Evolutionary conservation across 2,329 filamentous ascomycete species (phyloP), one percentile per base, ranked within the genome.

Genomic region (Aspergillus ruber): DNA sequence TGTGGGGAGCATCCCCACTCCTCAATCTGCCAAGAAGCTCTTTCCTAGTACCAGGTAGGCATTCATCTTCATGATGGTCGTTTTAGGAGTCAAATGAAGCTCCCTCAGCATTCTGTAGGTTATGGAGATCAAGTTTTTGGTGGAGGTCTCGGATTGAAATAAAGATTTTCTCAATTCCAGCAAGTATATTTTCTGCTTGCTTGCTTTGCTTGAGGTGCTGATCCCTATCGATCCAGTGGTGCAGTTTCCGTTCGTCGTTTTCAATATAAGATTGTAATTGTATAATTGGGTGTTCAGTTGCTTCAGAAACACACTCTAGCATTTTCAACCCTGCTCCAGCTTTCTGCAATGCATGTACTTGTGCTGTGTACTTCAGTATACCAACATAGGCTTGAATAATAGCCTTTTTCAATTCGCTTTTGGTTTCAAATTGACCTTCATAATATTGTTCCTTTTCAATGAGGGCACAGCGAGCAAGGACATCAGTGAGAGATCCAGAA

Each of bases 31-130:
- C 4, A 20, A 20, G 20, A 20, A 20, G 20, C 20, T 1, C 47
- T 56, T 5, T 49, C 50, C 33, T 56, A 3, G 20, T 56, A 35
- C 50, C 50, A 4, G 50, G 51, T n/a, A 62, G 55, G 49, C 60
- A 63, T 21, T 42, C 41, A 13, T 6, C 5, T 13, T 32, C 8
- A 32, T 9, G 27, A 3, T 32, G 8, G 8, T 32, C 12, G 4
- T 3, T 13, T 3, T 32, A 13, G 12, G 54, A 53, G 45, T 60
- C 56, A 47, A 56, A 60, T 12, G 44, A 39, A 41, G 56, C 57
- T 3, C 53, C 32, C 3, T 15, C 33, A 15, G 51, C 51, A 40
- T 18, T 42, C 18, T 20, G 20, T 20, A 20, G 20, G 20, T 20
- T 20, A 20, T 20, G 20, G 20, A 20, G 20, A 20, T 20, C 15